Conservation (phyloP, 352 stramenopile genomes). For the Phytophthora hibernalis region DNA sequence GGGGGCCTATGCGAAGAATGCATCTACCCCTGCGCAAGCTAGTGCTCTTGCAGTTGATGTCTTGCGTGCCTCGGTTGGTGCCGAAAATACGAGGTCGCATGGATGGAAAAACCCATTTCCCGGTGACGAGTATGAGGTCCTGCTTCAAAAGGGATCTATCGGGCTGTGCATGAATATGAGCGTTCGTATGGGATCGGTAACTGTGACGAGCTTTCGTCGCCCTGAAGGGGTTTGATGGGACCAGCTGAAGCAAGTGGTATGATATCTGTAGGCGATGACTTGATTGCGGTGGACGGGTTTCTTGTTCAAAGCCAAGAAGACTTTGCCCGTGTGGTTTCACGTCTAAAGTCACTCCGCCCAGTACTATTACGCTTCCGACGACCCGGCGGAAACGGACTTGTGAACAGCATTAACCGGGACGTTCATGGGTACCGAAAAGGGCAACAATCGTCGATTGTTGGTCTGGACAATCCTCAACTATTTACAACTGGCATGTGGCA, state of each 20-base stretch:
- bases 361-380: conserved; percentile 85
- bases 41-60: conserved; percentile 77
- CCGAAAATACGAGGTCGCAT: conserved; percentile 53
- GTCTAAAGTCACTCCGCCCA: conserved; percentile 81
- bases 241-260: conserved; percentile 84
- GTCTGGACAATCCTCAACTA: conserved; percentile 77
- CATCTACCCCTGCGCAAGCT: conserved; percentile 63
- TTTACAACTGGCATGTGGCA: conserved; percentile 86
- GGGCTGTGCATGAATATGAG: conserved; percentile 93
- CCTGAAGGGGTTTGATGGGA: conserved; percentile 78
- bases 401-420: conserved; percentile 46
- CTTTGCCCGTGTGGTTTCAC: conserved; percentile 82
- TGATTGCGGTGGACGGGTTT: conserved; percentile 86
- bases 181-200: conserved; percentile 79
- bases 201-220: conserved; percentile 84
- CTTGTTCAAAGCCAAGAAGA: conserved; percentile 80
- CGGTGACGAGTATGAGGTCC: conserved; percentile 82
- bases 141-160: conserved; percentile 88
- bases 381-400: conserved; percentile 49
- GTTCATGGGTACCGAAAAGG: conserved; percentile 65
- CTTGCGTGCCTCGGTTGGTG: conserved; percentile 54
- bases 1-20: conserved; percentile 67
- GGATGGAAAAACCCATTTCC: conserved; percentile 76
- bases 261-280: conserved; percentile 79
- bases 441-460: conserved; percentile 62